Conservation (phyloP, 257 asterid species). For the Ophiorrhiza pumila region DNA sequence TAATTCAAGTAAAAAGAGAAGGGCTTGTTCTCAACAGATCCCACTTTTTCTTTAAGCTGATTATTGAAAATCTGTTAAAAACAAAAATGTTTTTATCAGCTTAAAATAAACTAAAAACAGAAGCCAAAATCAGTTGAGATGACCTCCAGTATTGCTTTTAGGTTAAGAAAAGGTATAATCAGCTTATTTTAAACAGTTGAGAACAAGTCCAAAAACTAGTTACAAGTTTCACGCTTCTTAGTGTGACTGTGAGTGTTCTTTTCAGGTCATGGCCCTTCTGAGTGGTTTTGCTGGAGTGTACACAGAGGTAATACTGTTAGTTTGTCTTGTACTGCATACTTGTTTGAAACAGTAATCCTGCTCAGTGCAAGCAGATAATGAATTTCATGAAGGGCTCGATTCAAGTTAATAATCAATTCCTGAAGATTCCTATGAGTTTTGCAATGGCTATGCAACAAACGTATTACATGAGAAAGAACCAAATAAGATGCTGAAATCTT, state of each 20-base stretch:
- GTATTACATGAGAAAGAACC: not conserved
- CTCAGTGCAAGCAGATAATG: not conserved
- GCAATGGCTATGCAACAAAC: not conserved
- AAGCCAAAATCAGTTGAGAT: no score
- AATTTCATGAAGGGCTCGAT: not conserved
- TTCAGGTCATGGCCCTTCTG: conserved; percentile 96
- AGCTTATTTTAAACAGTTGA: not conserved
- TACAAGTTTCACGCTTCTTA: conserved; percentile 22
- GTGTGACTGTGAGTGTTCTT: conserved; percentile 15
- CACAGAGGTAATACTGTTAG: conserved; percentile 68
- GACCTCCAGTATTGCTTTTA: no score
- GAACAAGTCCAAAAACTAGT: not conserved
- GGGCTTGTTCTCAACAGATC: no score
- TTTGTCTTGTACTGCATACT: not conserved
- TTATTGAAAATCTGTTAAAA: no score
- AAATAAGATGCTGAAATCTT: not conserved
- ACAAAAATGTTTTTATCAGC: no score
- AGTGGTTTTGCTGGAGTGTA: conserved; percentile 99
- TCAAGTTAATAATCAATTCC: not conserved
- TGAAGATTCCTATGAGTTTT: not conserved
- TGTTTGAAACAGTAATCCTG: not conserved
- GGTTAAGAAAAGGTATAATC: no score
- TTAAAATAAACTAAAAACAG: no score
- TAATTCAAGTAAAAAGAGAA: not conserved
- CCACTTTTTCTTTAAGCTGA: no score